Evolutionary conservation across 306 rosid species (phyloP), one percentile per base, ranked within the genome.

Genomic region (Fragaria iinumae): DNA sequence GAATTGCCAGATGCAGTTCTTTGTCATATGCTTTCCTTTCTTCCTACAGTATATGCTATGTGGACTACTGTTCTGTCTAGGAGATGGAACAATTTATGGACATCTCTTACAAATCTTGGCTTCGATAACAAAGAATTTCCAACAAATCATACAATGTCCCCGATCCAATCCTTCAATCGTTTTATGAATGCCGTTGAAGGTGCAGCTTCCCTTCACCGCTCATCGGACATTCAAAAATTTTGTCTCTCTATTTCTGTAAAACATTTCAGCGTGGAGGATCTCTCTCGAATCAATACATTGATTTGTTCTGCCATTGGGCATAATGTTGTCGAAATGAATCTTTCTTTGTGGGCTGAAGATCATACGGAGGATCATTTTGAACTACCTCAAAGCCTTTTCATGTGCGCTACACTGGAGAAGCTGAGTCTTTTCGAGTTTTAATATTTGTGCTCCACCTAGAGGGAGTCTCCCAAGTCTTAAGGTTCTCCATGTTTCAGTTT

Each of bases 371-470:
- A 65, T 13, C 45, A 6, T 38, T 65, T 11, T 65, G 48, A 47
- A 10, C 34, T 69, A 41, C 74, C 74, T 48, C 10, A 69, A 45
- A 23, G 57, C 57, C 39, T 69, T 69, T 69, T 69, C 39, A 23
- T 21, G 20, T 12, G 73, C 57, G 14, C 32, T 13, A 69, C 41
- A 14, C 23, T 69, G 5, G 49, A 23, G 41, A 4, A 21, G 25
- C 50, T 69, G 73, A 2, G 8, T 69, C 38, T 5, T 13, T 14
- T 69, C 39, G 16, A 11, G 25, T 69, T 45, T 45, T 25, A 47
- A 27, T 12, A 14, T 14, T 3, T 12, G 16, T 47, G 39, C 50
- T 69, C 73, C 68, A 13, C 11, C 57, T 16, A 16, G 57, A 45
- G 38, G 39, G 23, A 25, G 57, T 25, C 16, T 69, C 12, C 73